phyloP scores from a whole-genome alignment of 1,284 basidiomycete species.

The Ganoderma lucidum region DNA sequence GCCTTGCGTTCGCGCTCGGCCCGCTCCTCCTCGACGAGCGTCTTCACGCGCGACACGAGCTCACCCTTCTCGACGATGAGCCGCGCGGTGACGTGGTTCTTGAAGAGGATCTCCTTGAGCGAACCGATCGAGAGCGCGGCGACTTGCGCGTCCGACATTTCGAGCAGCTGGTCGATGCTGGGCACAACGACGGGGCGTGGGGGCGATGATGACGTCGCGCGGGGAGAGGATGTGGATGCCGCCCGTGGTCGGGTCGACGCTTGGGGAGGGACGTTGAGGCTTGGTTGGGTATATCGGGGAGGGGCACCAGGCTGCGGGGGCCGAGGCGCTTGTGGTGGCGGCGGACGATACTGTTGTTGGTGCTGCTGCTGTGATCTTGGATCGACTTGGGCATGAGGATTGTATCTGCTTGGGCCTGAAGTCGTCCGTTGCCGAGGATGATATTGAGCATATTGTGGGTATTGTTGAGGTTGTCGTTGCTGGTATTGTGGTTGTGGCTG shows the following conservation, averaged over 20 bases:
- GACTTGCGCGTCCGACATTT: conserved; percentile 65
- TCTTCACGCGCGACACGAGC: conserved; percentile 72
- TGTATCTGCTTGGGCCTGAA: conserved; percentile 41
- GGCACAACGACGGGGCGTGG: conserved; percentile 47
- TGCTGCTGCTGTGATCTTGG: conserved; percentile 35
- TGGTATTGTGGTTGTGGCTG: conserved; percentile 20
- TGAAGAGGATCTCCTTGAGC: conserved; percentile 80
- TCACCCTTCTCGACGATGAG: conserved; percentile 78
- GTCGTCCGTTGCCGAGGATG: conserved; percentile 42
- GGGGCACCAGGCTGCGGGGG: conserved; percentile 18
- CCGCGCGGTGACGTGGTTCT: conserved; percentile 71
- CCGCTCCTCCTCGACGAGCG: conserved; percentile 73
- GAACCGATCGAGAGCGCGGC: conserved; percentile 66
- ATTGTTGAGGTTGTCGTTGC: conserved; percentile 22
- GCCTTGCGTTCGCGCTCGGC: conserved; percentile 58
- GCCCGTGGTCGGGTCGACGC: conserved; percentile 45
- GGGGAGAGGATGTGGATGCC: conserved; percentile 42
- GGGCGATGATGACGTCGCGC: conserved; percentile 35
- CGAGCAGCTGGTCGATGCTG: conserved; percentile 69
- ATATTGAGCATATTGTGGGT: conserved; percentile 33
- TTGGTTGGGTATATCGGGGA: conserved; percentile 19
- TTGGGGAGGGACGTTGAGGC: conserved; percentile 35
- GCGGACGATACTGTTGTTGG: conserved; percentile 17
- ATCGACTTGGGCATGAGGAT: conserved; percentile 50
- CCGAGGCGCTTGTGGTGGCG: conserved; percentile 28